Conservation (phyloP, 169 alveolate genomes). For the Sarcocystis neurona region DNA sequence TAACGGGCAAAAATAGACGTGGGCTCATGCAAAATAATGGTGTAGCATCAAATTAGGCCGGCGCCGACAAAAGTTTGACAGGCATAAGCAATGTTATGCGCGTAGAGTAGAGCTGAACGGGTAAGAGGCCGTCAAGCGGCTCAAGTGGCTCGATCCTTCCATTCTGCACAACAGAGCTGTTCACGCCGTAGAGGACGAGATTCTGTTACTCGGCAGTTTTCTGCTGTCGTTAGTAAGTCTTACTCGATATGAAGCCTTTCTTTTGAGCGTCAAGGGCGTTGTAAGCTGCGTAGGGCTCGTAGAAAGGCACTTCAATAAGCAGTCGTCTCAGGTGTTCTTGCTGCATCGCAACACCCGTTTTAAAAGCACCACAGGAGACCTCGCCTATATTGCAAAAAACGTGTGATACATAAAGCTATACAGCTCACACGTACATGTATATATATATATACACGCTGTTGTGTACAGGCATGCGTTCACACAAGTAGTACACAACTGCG, state of each 20-base stretch:
- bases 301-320: neutral
- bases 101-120: neutral
- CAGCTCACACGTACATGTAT: neutral
- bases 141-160: neutral
- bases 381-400: neutral
- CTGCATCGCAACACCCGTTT: conserved; percentile 11
- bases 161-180: neutral
- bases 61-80: neutral
- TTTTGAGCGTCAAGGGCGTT: neutral
- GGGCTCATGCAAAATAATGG: no score
- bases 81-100: no score
- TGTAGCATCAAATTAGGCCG: no score
- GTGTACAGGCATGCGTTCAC: neutral
- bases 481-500: neutral
- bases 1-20: no score
- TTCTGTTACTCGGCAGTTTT: neutral
- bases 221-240: neutral
- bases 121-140: neutral
- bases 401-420: neutral
- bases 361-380: no score
- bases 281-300: neutral
- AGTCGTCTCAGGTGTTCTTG: conserved; percentile 12
- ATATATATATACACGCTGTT: neutral
- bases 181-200: neutral
- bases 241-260: neutral